phyloP scores from a whole-genome alignment of 192 early-diverging fungal genomes.

The Coemansia biformis region DNA sequence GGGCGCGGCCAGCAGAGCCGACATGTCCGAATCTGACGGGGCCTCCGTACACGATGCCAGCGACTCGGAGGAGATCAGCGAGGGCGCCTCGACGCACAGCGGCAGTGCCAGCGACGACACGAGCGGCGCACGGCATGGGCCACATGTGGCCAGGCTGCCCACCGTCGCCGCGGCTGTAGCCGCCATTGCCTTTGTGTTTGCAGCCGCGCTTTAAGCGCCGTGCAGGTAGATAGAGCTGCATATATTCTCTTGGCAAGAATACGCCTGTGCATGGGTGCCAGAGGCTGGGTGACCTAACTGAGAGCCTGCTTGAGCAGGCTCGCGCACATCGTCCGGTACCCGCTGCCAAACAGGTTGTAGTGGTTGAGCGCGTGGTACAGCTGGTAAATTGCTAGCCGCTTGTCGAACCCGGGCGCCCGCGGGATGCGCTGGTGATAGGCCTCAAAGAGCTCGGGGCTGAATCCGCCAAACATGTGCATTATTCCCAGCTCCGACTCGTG shows the following conservation, averaged over 20 bases:
- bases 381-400: slow-evolving; percentile 17
- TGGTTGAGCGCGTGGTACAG: slow-evolving; percentile 43
- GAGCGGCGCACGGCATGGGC: too few species aligned
- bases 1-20: not conserved
- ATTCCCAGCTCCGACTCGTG: slow-evolving; percentile 37
- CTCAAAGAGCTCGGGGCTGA: slow-evolving; percentile 7
- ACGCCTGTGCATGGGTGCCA: too few species aligned
- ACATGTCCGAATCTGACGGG: not conserved
- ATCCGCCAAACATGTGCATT: slow-evolving; percentile 37
- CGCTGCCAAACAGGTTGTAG: slow-evolving; percentile 33
- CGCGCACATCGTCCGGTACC: slow-evolving; percentile 15
- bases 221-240: too few species aligned
- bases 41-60: too few species aligned
- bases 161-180: too few species aligned
- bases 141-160: too few species aligned
- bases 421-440: slow-evolving; percentile 26
- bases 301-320: slow-evolving; percentile 7
- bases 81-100: too few species aligned
- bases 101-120: too few species aligned
- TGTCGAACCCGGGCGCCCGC: slow-evolving; percentile 21
- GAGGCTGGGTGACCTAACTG: not conserved
- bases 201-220: too few species aligned
- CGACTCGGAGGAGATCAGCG: too few species aligned
- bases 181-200: too few species aligned
- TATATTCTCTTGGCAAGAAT: too few species aligned